phyloP scores from a whole-genome alignment of 2,329 filamentous ascomycete genomes.

The Elsinoe batatas region DNA sequence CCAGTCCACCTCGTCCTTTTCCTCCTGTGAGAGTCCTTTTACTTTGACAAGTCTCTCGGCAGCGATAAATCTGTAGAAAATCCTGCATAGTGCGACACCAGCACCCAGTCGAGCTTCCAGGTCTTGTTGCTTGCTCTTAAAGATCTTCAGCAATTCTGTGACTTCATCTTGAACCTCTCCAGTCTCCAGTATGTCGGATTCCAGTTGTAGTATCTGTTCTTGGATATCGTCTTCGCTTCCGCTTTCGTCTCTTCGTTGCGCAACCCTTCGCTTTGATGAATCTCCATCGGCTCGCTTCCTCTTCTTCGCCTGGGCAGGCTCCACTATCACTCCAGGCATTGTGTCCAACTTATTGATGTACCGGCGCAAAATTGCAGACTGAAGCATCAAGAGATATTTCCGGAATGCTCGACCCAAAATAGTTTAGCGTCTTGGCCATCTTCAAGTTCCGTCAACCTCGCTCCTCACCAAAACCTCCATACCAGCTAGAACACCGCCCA shows the following conservation, averaged over 20 bases:
- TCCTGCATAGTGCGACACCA: constrained; percentile 70
- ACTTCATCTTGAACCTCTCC: constrained; percentile 92
- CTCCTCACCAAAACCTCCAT: constrained; percentile 24
- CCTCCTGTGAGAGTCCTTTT: constrained; percentile 59
- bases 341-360: not conserved
- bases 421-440: constrained; percentile 7
- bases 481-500: constrained; percentile 20
- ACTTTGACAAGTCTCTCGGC: constrained; percentile 59
- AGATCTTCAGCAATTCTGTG: constrained; percentile 54
- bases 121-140: constrained; percentile 39
- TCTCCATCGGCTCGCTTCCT: constrained; percentile 31
- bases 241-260: constrained; percentile 25
- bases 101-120: constrained; percentile 52
- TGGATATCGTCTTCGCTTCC: constrained; percentile 41
- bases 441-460: not conserved
- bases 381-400: constrained; percentile 11
- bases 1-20: constrained; percentile 66
- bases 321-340: constrained; percentile 29
- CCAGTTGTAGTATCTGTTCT: constrained; percentile 61
- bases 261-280: constrained; percentile 19
- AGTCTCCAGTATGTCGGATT: constrained; percentile 73
- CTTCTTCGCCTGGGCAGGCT: constrained; percentile 30
- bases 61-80: constrained; percentile 73
- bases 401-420: not conserved
- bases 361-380: not conserved